These are phyloP conservation scores for Candida yuanshanica DNA, from an alignment of 805 yeast genomes.

Conservation along the genomic window DNA sequence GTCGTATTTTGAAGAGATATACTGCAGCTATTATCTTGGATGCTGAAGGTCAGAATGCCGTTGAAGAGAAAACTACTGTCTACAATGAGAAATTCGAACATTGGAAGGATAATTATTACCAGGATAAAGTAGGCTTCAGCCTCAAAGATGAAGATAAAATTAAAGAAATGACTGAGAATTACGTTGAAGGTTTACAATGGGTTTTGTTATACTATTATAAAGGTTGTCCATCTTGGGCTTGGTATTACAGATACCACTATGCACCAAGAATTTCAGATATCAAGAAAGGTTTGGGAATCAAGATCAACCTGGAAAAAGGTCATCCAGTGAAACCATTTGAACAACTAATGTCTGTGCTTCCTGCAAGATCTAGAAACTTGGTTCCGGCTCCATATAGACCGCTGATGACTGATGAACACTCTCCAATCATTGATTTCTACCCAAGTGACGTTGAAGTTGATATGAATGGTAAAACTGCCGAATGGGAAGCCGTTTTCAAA, in stretches of 20 bases:
- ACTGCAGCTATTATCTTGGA: constrained; percentile 51
- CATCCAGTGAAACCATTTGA: constrained; percentile 87
- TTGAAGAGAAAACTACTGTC: constrained; percentile 46
- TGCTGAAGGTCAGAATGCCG: constrained; percentile 52
- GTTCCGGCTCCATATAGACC: constrained; percentile 75
- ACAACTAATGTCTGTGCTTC: constrained; percentile 95
- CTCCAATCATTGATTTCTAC: constrained; percentile 90
- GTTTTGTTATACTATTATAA: constrained; percentile 84
- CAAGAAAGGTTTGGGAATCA: constrained; percentile 59
- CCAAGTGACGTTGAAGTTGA: constrained; percentile 86
- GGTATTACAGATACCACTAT: constrained; percentile 89
- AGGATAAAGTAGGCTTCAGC: constrained; percentile 65
- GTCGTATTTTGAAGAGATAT: constrained; percentile 55
- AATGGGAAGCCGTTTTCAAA: constrained; percentile 97
- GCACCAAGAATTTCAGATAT: constrained; percentile 93
- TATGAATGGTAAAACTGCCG: constrained; percentile 89
- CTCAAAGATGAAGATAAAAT: constrained; percentile 55
- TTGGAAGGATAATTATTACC: constrained; percentile 87
- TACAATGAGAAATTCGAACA: constrained; percentile 67
- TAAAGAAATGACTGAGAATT: constrained; percentile 65
- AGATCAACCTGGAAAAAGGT: constrained; percentile 61
- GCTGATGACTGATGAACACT: constrained; percentile 77
- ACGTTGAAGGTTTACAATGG: constrained; percentile 96
- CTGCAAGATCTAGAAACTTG: constrained; percentile 79
- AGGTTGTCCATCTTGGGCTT: constrained; percentile 93